Base-by-base conservation (phyloP, 1,284 basidiomycete genomes). In the Salmacisia buchloeana region DNA sequence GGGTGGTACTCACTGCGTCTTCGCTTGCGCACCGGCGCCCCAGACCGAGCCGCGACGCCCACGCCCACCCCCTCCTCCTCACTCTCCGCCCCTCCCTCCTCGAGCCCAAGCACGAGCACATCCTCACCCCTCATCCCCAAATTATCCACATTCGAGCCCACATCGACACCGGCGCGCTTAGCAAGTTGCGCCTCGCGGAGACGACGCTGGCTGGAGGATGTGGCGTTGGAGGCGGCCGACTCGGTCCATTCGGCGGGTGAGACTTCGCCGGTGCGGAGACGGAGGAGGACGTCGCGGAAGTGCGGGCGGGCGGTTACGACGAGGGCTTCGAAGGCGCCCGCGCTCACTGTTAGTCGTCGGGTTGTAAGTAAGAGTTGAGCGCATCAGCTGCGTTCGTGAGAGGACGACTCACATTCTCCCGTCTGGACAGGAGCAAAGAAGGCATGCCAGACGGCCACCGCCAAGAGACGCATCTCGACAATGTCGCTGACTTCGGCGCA, bases 271-370 rank as follows among this genome's bases (percentile, higher is more conserved):
- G 73, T 69, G 38, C 70, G 67, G 45, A 78, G 59, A 1, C 69
- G 69, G 29, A 67, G 23, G n/a, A 75, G 60, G n/a, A 68, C 74
- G 57, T 78, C 71, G 23, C 69, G 65, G 49, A 76, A 69, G 15
- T 72, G 61, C 34, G 61, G 61, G 7, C 69, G 59, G 2, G 69
- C 56, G 2, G 56, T 46, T 23, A 70, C 54, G 39, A 75, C 58
- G 12, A 77, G 61, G 29, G 61, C 45, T n/a, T 69, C 68, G 31
- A 69, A 33, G 12, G 27, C 25, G n/a, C 52, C 10, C 27, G 27
- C 38, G 4, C 34, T 27, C 9, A 62, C 60, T 39, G 35, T 2
- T 18, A 23, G 9, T 46, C 15, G n/a, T 6, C 25, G 3, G 15
- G 10, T 23, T 10, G n/a, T 10, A 39, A 39, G n/a, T 10, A 39